Base-by-base conservation (phyloP, 257 asterid genomes). In the Rauvolfia tetraphylla region DNA sequence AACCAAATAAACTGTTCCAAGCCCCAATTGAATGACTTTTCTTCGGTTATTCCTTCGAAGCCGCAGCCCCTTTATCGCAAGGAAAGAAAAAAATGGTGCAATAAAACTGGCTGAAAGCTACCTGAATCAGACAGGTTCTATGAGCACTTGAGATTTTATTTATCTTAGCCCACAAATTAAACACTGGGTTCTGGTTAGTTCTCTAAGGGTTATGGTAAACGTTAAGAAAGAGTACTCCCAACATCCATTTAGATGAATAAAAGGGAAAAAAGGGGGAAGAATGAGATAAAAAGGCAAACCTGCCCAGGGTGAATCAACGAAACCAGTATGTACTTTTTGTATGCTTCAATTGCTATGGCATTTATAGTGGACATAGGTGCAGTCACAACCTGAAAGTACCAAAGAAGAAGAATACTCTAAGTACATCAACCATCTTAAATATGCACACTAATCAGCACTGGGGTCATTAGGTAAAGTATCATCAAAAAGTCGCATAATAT, bases 301-400 rank as follows among this genome's bases (percentile, higher is more conserved):
- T 92, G 99, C 68, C 99, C 99, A 79, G 72, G 87, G 80, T 88
- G 96, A 88, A 95, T 89, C 78, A 95, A 96, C 46, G 96, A 92
- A 76, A 95, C 96, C 85, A 92, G 85, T 41, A 91, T 85, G 85
- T 91, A 91, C 78, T 92, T 92, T 75, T 95, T 95, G 93, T 92
- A 95, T 59, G 99, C 99, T 87, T 92, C 98, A 88, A 95, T 89
- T 65, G 96, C 94, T 81, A 91, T 95, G 62, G 97, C 90, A 87
- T 91, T 92, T 71, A 90, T 62, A 77, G 83, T 73, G 77, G 93
- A 11, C 99, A 95, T 95, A 61, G 99, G 98, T 79, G 98, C 95
- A 42, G 99, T 93, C 56, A 95, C 99, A 76, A 90, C 99, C 99
- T 95, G 81, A 76, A 84, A 78, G 63, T 46, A 70, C 71, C 13